Base-by-base conservation (phyloP, 495 filamentous ascomycete species). In the Penicillium angulare region DNA sequence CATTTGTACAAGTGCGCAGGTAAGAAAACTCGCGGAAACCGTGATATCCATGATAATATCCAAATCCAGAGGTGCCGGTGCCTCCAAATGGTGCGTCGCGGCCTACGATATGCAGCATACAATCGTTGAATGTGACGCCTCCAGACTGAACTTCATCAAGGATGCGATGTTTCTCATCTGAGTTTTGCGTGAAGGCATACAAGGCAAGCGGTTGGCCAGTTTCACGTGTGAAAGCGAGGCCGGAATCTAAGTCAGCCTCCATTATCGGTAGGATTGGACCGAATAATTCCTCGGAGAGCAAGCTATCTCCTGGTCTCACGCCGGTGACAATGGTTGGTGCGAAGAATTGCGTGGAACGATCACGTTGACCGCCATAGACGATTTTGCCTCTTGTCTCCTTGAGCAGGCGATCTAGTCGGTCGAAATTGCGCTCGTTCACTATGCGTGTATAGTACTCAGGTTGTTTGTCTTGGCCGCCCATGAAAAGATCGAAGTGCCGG, bases 21-120 rank as follows among this genome's bases (percentile, higher is more conserved):
- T 93, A 84, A 7, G 63, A 84, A 72, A 95, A 97, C 57, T 73
- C 76, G 54, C 92, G 85, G 71, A 91, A 89, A n/a, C 80, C 82
- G 27, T 84, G 77, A 55, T 79, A 78, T 43, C 91, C 91, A 60
- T 86, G 81, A 65, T 95, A 95, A 5, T 78, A 72, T 35, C 91
- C 91, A 46, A 77, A 78, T 31, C 91, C 90, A 13, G 81, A 86
- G 47, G 84, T 77, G 33, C 91, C 91, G 13, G 93, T 86, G 42
- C 90, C 90, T 44, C 91, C 91, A 55, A 96, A 95, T 29, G 89
- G 75, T 4, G 91, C 69, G 4, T 81, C 86, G 13, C 82, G 75
- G 41, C 89, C 55, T 3, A 52, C 50, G 7, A 60, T 76, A 66
- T 95, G 89, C 64, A 88, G 82, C 63, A 79, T 87, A 43, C 81